Base-by-base conservation (phyloP, 768 basidiomycete genomes). In the Termitomyces sp. region DNA sequence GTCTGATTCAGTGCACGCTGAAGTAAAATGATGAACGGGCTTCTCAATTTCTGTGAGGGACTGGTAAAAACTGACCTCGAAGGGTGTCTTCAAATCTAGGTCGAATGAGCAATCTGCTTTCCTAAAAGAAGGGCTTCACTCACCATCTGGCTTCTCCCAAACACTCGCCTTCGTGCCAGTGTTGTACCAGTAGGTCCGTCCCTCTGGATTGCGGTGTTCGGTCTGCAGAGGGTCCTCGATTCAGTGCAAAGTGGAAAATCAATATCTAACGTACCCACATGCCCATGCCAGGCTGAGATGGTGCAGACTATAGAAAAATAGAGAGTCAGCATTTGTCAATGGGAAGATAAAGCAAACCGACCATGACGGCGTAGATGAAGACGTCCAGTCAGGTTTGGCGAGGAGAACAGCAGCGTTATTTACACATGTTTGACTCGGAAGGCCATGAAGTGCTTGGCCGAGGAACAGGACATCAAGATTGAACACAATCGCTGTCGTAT, bases 161-260 rank as follows among this genome's bases (percentile, higher is more conserved):
- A 96, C 94, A 70, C 94, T 96, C 68, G 93, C 91, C 68, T 89
- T 86, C 4, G 90, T 92, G 10, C 80, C 82, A 0, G 92, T 87
- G 71, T 97, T 95, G 76, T 94, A 95, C 96, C 96, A 98, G 70
- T 98, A 98, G 0, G 92, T 94, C n/a, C 94, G 82, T n/a, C 95
- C 95, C 70, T 97, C 96, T 2, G 92, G 88, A 75, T 96, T 96
- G 38, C 91, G 87, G 76, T 97, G 93, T 71, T 96, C 95, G 3
- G 92, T 94, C 94, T 96, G 64, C 15, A 38, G 10, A 40, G 48
- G 57, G 10, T 29, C 15, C 46, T 43, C 15, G 14, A 52, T 25
- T 37, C 17, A 49, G 37, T 55, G 48, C 43, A 20, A 46, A 52
- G 49, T 15, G 36, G 29, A 50, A 43, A 34, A 31, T 25, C n/a